Percentiles rank a stretch among this genome's conserved stretches.
Evolutionary conservation across 306 rosid species (phyloP).

Genomic region (Trifolium dubium): DNA sequence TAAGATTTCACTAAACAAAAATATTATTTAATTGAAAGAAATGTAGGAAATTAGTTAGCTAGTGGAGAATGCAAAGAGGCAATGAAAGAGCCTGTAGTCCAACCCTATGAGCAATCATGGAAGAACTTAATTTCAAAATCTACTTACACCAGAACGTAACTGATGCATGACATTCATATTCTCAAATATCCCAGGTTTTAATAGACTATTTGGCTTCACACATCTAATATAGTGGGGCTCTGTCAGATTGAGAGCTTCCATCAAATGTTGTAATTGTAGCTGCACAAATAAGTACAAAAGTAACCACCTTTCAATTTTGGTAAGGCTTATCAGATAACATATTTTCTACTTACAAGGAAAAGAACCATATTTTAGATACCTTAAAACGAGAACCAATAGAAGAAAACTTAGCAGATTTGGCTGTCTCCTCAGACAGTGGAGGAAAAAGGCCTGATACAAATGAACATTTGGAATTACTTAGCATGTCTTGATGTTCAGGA

Average conservation of each 20-base stretch:
- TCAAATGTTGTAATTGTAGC: conserved; percentile 93
- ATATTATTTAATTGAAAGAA: conserved; percentile 5
- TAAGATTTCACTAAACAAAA: conserved; percentile 28
- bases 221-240: conserved; percentile 96
- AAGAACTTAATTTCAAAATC: conserved; percentile 38
- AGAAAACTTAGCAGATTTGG: conserved; percentile 86
- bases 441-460: conserved; percentile 86
- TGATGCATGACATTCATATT: conserved; percentile 77
- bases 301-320: conserved; percentile 39
- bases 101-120: conserved; percentile 33
- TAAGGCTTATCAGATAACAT: conserved; percentile 39
- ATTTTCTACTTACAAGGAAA: conserved; percentile 38
- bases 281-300: conserved; percentile 54
- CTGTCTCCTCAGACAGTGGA: conserved; percentile 75
- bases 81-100: conserved; percentile 30
- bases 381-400: conserved; percentile 92
- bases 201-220: conserved; percentile 77
- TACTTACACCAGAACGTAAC: conserved; percentile 86
- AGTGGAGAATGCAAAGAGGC: conserved; percentile 28
- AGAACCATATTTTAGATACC: conserved; percentile 56
- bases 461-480: conserved; percentile 79
- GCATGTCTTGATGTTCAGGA: conserved; percentile 91
- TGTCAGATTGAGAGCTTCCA: conserved; percentile 78
- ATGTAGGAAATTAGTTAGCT: conserved; percentile 27
- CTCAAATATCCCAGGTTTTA: conserved; percentile 72